These are phyloP conservation scores for Coemansia sp. DNA, from an alignment of 192 early-diverging fungal genomes.

Conservation along the genomic window DNA sequence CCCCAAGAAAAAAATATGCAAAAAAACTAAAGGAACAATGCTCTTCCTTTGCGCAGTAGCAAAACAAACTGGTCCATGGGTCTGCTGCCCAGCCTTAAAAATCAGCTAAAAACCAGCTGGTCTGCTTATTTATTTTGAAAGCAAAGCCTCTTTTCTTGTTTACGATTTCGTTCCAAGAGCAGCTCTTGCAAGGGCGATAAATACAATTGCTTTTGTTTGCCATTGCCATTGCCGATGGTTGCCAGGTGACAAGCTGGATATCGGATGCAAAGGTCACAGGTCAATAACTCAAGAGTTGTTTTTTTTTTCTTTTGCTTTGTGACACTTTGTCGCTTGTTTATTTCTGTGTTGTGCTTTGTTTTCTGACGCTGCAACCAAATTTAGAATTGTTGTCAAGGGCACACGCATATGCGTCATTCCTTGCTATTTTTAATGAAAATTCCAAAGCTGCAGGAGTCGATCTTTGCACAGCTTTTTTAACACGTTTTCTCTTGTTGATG, in stretches of 20 bases:
- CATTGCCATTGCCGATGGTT: not conserved
- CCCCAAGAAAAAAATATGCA: constrained; percentile 1
- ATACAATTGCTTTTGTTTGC: not conserved
- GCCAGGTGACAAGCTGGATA: not conserved
- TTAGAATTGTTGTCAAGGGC: not conserved
- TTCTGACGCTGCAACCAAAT: too few species aligned
- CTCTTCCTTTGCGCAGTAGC: constrained; percentile 7
- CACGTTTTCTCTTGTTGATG: not conserved
- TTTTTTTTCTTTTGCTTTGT: not conserved
- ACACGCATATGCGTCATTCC: not conserved
- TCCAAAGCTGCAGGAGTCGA: not conserved
- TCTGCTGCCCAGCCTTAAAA: not conserved
- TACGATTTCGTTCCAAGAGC: not conserved
- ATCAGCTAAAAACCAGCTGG: not conserved
- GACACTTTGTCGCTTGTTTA: not conserved
- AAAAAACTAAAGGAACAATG: constrained; percentile 12
- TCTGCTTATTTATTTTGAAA: not conserved
- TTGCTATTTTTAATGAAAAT: not conserved
- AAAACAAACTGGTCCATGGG: not conserved
- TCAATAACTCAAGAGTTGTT: not conserved
- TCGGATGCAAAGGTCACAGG: not conserved
- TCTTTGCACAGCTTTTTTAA: not conserved
- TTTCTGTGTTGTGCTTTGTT: too few species aligned
- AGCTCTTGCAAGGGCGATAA: not conserved
- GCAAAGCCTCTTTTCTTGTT: constrained; percentile 2